Evolutionary conservation across 1,139 yeast genomes (phyloP), one percentile per base, ranked within the genome.

Genomic region (Candida sp.): DNA sequence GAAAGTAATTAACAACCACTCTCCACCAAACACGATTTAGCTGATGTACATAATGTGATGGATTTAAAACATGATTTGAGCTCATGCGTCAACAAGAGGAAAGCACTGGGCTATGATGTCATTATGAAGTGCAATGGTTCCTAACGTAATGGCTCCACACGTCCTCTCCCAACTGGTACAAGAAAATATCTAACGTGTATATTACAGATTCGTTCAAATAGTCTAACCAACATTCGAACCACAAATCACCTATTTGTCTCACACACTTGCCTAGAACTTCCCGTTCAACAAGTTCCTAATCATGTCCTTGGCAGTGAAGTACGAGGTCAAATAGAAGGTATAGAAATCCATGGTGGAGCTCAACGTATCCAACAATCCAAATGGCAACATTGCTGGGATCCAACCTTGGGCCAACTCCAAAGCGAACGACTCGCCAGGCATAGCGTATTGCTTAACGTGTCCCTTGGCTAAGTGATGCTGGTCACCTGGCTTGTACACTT

Each of bases 381-480:
- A 96, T 23, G 98, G 98, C 57, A 96, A 80, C 99, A 94, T 94
- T 48, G 96, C 87, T 34, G 99, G 99, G 59, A 94, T 90, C 96
- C 97, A 94, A 52, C 99, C 99, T 75, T 94, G 99, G 6, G 99
- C 99, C 64, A 94, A 81, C 68, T 94, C 99, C 61, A 94, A 76
- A 5, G 99, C 98, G 72, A 86, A 93, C 0, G 90, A 78, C 34
- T 87, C 96, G 40, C 82, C 69, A 1, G 90, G 88, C 96, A 94
- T 90, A 34, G 85, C 62, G 68, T 96, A 94, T 70, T 96, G 99
- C 71, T 89, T 91, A 58, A 84, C 83, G 44, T 70, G 59, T 34
- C 98, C 97, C 66, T 84, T 87, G 34, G 62, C 68, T 65, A 94
- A 77, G 66, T 88, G 96, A 68, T 96, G 96, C 56, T 84, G 85